Percentiles rank a stretch among this genome's conserved stretches.
Evolutionary conservation across 192 early-diverging fungal genomes (phyloP).

Genomic region (Thamnidium elegans): DNA sequence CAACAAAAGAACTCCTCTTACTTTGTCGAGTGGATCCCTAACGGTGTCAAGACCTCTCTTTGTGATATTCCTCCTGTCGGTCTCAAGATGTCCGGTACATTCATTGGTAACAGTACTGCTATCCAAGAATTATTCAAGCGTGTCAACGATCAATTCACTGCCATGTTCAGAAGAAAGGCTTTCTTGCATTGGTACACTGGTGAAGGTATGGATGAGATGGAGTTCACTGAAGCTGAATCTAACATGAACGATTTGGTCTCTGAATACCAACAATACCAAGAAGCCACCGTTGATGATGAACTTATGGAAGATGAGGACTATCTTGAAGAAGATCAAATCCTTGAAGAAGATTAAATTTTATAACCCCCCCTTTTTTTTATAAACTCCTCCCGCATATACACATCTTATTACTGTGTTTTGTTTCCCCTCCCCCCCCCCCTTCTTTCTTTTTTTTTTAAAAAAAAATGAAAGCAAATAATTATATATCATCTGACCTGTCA

Average conservation of each 20-base stretch:
- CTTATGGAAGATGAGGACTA: constrained; percentile 32
- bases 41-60: constrained; percentile 87
- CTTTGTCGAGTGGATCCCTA: constrained; percentile 99
- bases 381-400: not conserved
- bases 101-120: constrained; percentile 90
- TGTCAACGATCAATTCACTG: constrained; percentile 85
- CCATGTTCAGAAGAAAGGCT: constrained; percentile 91
- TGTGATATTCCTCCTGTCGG: constrained; percentile 90
- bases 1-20: constrained; percentile 67
- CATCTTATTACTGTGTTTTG: not conserved
- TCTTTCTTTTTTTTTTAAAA: not conserved
- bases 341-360: constrained; percentile 20
- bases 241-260: constrained; percentile 43
- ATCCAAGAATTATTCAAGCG: constrained; percentile 94
- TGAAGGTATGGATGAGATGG: constrained; percentile 97
- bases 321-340: constrained; percentile 25
- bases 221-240: constrained; percentile 77
- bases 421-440: not conserved
- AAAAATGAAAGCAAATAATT: not conserved
- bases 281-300: constrained; percentile 32
- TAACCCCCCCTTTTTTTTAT: too few relatives aligned
- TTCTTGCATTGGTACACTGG: constrained; percentile 96
- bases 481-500: too few relatives aligned
- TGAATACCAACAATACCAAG: constrained; percentile 39
- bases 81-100: constrained; percentile 89